These are phyloP conservation scores for Xylaria acuta DNA, from an alignment of 495 filamentous ascomycete genomes.

Conservation along the genomic window DNA sequence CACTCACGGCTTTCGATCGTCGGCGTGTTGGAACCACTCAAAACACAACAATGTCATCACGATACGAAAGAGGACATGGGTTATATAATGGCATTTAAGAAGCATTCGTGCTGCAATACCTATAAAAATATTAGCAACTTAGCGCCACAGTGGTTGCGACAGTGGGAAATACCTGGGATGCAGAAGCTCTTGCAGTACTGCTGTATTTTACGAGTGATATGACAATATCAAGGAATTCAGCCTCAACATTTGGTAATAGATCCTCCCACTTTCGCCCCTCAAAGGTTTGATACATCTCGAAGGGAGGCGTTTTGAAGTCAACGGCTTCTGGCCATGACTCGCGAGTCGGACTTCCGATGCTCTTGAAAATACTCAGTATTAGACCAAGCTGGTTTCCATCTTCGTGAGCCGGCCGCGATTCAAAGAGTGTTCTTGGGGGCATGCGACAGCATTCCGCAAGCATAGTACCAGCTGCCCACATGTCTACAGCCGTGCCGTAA, in stretches of 20 bases:
- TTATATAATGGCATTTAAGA: background rate
- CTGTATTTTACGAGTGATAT: slow-evolving; percentile 44
- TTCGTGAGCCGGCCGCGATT: slow-evolving; percentile 70
- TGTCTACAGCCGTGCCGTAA: slow-evolving; percentile 76
- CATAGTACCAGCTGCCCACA: slow-evolving; percentile 89
- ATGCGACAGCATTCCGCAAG: slow-evolving; percentile 70
- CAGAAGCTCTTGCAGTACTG: slow-evolving; percentile 37
- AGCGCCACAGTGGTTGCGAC: background rate
- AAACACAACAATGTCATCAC: too few relatives aligned
- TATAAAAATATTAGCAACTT: background rate
- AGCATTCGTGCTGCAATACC: slow-evolving; percentile 16
- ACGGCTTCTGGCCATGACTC: slow-evolving; percentile 74
- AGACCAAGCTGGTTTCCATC: slow-evolving; percentile 91
- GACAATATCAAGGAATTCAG: slow-evolving; percentile 42
- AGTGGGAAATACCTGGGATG: slow-evolving; percentile 32
- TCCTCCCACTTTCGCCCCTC: slow-evolving; percentile 46
- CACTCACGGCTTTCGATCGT: too few relatives aligned
- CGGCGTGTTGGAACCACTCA: background rate
- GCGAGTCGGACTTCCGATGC: slow-evolving; percentile 80
- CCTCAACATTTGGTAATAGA: slow-evolving; percentile 45
- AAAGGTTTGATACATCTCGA: slow-evolving; percentile 60
- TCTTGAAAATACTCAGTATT: slow-evolving; percentile 88
- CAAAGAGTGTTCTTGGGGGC: slow-evolving; percentile 71
- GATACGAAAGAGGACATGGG: background rate
- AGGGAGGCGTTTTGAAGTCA: slow-evolving; percentile 56